Percentiles rank a stretch among this genome's conserved stretches.
These are phyloP conservation scores for Sporothrix humicola DNA, from an alignment of 2,329 filamentous ascomycete genomes.

Conservation along the genomic window DNA sequence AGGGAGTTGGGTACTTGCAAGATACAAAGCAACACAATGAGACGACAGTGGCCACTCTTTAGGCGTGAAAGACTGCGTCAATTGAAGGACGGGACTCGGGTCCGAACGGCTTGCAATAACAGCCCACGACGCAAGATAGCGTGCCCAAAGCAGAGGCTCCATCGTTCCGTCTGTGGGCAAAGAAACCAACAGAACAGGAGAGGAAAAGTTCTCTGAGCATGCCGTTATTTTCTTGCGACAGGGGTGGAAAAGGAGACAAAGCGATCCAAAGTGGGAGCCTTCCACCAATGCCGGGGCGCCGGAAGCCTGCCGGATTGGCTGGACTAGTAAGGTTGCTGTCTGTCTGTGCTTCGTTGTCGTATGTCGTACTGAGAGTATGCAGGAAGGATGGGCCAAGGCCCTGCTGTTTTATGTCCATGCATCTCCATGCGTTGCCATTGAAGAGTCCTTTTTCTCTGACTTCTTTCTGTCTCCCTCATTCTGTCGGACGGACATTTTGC, in stretches of 20 bases:
- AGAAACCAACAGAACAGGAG: not conserved
- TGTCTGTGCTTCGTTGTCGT: slow-evolving; percentile 14
- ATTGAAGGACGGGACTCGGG: not conserved
- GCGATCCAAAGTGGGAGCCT: not conserved
- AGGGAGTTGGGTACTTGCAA: no score
- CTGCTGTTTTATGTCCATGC: not conserved
- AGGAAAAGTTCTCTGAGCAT: not conserved
- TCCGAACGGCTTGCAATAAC: not conserved
- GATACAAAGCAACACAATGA: not conserved
- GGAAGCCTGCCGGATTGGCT: slow-evolving; percentile 21
- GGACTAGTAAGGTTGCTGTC: not conserved
- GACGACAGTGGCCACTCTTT: not conserved
- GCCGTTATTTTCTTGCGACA: not conserved
- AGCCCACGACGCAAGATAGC: no score
- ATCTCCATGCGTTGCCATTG: not conserved
- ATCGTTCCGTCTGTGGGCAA: slow-evolving; percentile 5
- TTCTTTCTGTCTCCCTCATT: not conserved
- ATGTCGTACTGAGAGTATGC: slow-evolving; percentile 12
- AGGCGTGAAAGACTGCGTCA: not conserved
- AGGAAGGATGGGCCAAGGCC: not conserved
- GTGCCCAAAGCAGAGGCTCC: not conserved
- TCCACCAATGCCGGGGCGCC: slow-evolving; percentile 15
- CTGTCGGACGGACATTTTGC: not conserved
- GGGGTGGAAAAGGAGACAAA: slow-evolving; percentile 1
- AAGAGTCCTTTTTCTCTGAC: not conserved